Conservation (phyloP, 2,329 filamentous ascomycete species). For the Fulvia fulva region DNA sequence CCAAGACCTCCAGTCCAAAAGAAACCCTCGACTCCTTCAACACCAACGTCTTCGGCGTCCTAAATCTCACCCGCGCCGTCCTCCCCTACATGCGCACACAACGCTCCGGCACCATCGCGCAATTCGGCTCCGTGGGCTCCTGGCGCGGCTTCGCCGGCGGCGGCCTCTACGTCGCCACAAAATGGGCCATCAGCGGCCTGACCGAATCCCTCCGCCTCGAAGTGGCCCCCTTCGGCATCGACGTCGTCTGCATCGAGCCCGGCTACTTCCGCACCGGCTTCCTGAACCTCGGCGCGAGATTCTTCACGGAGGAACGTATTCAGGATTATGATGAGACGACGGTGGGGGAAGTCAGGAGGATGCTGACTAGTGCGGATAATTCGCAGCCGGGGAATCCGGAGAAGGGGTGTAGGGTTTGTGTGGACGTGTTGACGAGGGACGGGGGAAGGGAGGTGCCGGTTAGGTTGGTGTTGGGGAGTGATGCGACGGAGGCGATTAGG, state of each 20-base stretch:
- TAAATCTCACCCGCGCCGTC: slow-evolving; percentile 23
- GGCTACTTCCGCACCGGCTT: slow-evolving; percentile 54
- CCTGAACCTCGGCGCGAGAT: slow-evolving; percentile 33
- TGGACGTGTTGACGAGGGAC: slow-evolving; percentile 52
- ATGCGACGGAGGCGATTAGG: slow-evolving; percentile 37
- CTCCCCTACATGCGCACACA: slow-evolving; percentile 24
- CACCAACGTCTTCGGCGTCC: slow-evolving; percentile 23
- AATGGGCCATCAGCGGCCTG: slow-evolving; percentile 46
- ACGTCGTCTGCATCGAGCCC: slow-evolving; percentile 47
- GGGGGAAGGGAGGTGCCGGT: slow-evolving; percentile 50
- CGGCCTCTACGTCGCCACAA: slow-evolving; percentile 43
- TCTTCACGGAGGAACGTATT: slow-evolving; percentile 13
- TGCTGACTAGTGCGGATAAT: slow-evolving; percentile 39
- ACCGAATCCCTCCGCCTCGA: slow-evolving; percentile 45
- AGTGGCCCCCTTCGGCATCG: slow-evolving; percentile 40
- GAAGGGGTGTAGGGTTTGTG: slow-evolving; percentile 51
- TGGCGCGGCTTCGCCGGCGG: slow-evolving; percentile 38
- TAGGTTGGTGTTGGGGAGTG: slow-evolving; percentile 53
- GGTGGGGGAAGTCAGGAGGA: slow-evolving; percentile 32
- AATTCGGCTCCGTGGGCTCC: slow-evolving; percentile 47
- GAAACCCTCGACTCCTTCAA: slow-evolving; percentile 20
- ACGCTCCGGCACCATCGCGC: slow-evolving; percentile 17
- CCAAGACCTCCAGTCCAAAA: slow-evolving; percentile 3
- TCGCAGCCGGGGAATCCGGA: slow-evolving; percentile 54
- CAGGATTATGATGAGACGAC: slow-evolving; percentile 35